These are phyloP conservation scores for Pyropia yezoensis DNA, from an alignment of 23 red algal species.

Conservation along the genomic window DNA sequence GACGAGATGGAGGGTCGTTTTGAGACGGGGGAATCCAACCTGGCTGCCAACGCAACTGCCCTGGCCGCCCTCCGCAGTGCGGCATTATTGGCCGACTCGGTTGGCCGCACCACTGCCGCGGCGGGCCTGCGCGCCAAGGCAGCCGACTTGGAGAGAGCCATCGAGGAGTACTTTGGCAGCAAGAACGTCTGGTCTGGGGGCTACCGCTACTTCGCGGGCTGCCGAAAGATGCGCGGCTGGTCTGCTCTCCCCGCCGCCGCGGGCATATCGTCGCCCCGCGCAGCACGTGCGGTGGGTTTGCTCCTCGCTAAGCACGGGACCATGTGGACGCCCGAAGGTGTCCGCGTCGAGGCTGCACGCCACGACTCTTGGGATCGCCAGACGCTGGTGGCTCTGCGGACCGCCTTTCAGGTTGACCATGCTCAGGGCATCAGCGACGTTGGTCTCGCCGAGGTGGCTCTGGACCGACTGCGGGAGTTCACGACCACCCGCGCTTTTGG, in stretches of 20 bases:
- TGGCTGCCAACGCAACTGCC: conserved; percentile 23
- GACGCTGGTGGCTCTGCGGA: conserved; percentile 34
- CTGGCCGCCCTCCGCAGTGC: conserved; percentile 27
- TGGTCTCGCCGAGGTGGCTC: conserved; percentile 22
- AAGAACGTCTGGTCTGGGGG: not conserved
- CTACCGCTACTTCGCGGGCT: conserved; percentile 31
- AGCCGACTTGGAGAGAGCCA: not conserved
- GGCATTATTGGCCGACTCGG: conserved; percentile 4
- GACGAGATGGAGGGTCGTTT: conserved; percentile 65
- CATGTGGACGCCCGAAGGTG: conserved; percentile 11
- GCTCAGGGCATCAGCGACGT: not conserved
- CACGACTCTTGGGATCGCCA: conserved; percentile 36
- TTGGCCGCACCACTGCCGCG: conserved; percentile 9
- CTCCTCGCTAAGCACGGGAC: not conserved
- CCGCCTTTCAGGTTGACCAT: conserved; percentile 4
- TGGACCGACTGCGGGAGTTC: conserved; percentile 14
- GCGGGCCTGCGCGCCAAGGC: conserved; percentile 12
- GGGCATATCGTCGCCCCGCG: conserved; percentile 6
- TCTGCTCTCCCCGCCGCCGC: conserved; percentile 17
- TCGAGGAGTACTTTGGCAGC: conserved; percentile 14
- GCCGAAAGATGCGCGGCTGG: conserved; percentile 28
- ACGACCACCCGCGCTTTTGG: not conserved
- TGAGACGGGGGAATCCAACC: conserved; percentile 22
- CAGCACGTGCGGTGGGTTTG: not conserved
- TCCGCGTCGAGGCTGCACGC: conserved; percentile 3